These are phyloP conservation scores for Cladosporium sp. DNA, from an alignment of 2,329 filamentous ascomycete species.

Conservation along the genomic window DNA sequence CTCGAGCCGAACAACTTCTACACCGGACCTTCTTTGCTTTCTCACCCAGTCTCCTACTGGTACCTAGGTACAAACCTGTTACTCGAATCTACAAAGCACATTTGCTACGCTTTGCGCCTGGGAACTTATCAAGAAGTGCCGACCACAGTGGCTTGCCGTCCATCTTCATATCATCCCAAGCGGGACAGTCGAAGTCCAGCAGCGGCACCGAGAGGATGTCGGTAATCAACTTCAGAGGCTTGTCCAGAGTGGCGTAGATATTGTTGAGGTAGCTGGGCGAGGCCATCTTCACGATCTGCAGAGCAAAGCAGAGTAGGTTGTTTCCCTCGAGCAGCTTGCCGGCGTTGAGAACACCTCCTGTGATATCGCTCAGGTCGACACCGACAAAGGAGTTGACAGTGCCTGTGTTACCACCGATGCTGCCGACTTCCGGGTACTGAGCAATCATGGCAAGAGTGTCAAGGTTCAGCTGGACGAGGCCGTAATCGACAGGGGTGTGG, in stretches of 20 bases:
- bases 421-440: slow-evolving; percentile 8
- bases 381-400: slow-evolving; percentile 23
- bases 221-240: slow-evolving; percentile 16
- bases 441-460: slow-evolving; percentile 5
- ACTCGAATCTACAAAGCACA: background rate
- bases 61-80: too few relatives aligned
- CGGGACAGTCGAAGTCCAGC: slow-evolving; percentile 19
- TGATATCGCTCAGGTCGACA: slow-evolving; percentile 23
- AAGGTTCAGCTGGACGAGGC: slow-evolving; percentile 5
- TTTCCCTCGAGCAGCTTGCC: slow-evolving; percentile 28
- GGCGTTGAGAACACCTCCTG: slow-evolving; percentile 24
- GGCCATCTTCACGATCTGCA: slow-evolving; percentile 32
- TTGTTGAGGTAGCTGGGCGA: slow-evolving; percentile 31
- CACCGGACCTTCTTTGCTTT: too few relatives aligned
- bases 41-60: too few relatives aligned
- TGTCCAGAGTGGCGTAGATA: slow-evolving; percentile 20
- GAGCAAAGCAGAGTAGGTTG: slow-evolving; percentile 35
- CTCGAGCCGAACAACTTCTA: too few relatives aligned
- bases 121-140: slow-evolving; percentile 16
- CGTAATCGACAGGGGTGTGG: slow-evolving; percentile 11
- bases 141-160: slow-evolving; percentile 20
- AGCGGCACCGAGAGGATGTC: slow-evolving; percentile 15
- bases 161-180: slow-evolving; percentile 18
- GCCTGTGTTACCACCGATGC: slow-evolving; percentile 21
- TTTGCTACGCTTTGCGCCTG: slow-evolving; percentile 17